Percentiles rank a stretch among this genome's conserved stretches.
phyloP scores from a whole-genome alignment of 129 eudicot genomes.

The carrot (Daucus carota) region DNA sequence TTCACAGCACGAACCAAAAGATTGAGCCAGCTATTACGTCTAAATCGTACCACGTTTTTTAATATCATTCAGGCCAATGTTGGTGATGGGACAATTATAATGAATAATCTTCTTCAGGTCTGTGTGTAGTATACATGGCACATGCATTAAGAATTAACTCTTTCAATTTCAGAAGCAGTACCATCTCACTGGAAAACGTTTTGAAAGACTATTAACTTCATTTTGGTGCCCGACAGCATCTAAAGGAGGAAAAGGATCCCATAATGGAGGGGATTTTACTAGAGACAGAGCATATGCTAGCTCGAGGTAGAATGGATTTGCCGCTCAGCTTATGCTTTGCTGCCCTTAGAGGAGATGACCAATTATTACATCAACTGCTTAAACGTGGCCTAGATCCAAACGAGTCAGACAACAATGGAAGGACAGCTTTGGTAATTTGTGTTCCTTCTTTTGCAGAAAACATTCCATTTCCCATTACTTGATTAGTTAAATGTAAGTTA shows the following conservation, averaged over 20 bases:
- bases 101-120: slow-evolving; percentile 91
- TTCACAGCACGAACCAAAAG: slow-evolving; percentile 82
- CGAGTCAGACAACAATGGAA: slow-evolving; percentile 81
- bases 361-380: slow-evolving; percentile 61
- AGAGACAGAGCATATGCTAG: slow-evolving; percentile 86
- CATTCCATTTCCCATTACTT: not conserved
- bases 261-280: slow-evolving; percentile 68
- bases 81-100: slow-evolving; percentile 88
- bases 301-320: slow-evolving; percentile 66
- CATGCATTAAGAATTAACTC: not conserved
- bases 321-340: slow-evolving; percentile 91
- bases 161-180: not conserved
- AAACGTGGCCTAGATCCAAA: slow-evolving; percentile 81
- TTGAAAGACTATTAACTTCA: not conserved
- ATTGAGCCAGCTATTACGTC: slow-evolving; percentile 61
- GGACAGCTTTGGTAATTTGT: slow-evolving; percentile 71
- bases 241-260: slow-evolving; percentile 64
- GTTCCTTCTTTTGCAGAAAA: not conserved
- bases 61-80: slow-evolving; percentile 84
- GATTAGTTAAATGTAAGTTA: not conserved
- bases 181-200: not conserved
- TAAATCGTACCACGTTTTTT: slow-evolving; percentile 69
- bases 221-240: slow-evolving; percentile 40
- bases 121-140: not conserved
- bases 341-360: slow-evolving; percentile 65